phyloP scores from a whole-genome alignment of 2,329 filamentous ascomycete species.

The Lojkania enalia region DNA sequence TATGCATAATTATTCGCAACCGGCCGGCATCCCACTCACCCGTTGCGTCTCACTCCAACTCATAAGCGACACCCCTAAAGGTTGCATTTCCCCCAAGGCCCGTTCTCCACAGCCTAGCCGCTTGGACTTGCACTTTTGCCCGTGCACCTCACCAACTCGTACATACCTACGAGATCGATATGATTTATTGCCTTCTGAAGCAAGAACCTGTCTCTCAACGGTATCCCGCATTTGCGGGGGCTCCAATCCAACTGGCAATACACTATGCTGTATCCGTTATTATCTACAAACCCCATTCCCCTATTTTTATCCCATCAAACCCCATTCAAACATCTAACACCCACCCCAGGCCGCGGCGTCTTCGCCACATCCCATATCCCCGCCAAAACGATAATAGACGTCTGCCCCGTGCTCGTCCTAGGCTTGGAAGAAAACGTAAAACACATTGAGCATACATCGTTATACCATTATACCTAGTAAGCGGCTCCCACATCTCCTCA shows the following conservation, averaged over 20 bases:
- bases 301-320: background rate
- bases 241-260: too few species aligned
- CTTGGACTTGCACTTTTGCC: too few species aligned
- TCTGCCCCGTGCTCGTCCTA: slow-evolving; percentile 57
- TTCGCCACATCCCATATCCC: slow-evolving; percentile 54
- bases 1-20: too few species aligned
- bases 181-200: too few species aligned
- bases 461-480: slow-evolving; percentile 63
- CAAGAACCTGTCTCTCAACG: too few species aligned
- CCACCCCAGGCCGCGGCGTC: slow-evolving; percentile 55
- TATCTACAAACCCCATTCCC: background rate
- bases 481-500: slow-evolving; percentile 8
- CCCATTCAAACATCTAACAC: slow-evolving; percentile 10
- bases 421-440: slow-evolving; percentile 52
- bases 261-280: too few species aligned
- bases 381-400: slow-evolving; percentile 54
- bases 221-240: too few species aligned
- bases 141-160: too few species aligned
- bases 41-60: slow-evolving; percentile 50
- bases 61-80: slow-evolving; percentile 56
- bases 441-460: slow-evolving; percentile 54
- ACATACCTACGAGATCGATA: too few species aligned
- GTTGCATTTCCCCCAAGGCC: slow-evolving; percentile 32
- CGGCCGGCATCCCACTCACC: slow-evolving; percentile 44
- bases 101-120: too few species aligned